Evolutionary conservation across 129 eudicot genomes (phyloP), one percentile per base, ranked within the genome.

Genomic region (Centrapalus pauciflorus): DNA sequence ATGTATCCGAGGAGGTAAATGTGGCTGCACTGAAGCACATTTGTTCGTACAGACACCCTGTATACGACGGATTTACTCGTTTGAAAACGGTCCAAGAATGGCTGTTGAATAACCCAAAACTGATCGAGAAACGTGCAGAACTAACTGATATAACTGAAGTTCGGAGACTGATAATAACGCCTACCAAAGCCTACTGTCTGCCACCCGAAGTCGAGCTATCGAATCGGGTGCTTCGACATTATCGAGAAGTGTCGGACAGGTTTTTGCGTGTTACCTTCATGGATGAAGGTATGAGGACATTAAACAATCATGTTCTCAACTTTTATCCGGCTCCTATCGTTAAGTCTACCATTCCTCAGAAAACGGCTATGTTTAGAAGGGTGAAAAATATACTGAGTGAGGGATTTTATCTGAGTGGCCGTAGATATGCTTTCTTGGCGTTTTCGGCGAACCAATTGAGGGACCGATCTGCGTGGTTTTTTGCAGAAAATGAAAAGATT

Each of bases 381-480:
- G 87, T 85, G 45, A 79, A 65, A 23, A 71, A 52, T 33, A 72
- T 81, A 1, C 13, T 79, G 29, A 67, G 43, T n/a, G 14, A 81
- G 0, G 92, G 92, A 20, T 85, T 85, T 57, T 55, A 79, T 35
- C 14, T 85, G 33, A 82, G 85, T 41, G 87, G 92, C 25, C 82
- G 92, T 4, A 76, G 41, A 64, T 85, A 82, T 65, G 51, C 83
- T 4, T 85, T 85, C 70, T 57, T 85, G 71, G 92, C 92, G 9
- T 85, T 82, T 57, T 85, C 91, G 3, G 73, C 91, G 19, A 85
- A 85, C 64, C 91, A 85, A 65, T 60, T 85, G 74, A 64, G 87
- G 71, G 92, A 85, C 37, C 83, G 85, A 35, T 82, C 92, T 3
- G 87, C 92, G 1, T 85, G 92, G 92, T 85, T 85, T 64, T 85